Percentiles rank a stretch among this genome's conserved stretches.
These are phyloP conservation scores for Barnettozyma hawaiiensis DNA, from an alignment of 1,139 yeast genomes.

Conservation along the genomic window DNA sequence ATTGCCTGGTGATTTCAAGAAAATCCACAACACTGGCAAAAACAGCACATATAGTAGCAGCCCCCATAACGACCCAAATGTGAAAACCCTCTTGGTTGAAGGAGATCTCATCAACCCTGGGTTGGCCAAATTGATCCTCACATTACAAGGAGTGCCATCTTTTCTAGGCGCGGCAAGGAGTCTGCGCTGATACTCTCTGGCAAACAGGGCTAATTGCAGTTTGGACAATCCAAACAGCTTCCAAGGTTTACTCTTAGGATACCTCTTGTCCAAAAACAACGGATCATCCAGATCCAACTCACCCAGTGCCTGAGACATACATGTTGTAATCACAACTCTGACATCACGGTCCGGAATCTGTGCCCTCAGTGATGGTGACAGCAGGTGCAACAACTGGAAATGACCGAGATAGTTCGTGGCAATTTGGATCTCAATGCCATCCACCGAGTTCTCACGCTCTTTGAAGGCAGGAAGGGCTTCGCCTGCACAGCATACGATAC, in stretches of 20 bases:
- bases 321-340: slow-evolving; percentile 66
- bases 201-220: slow-evolving; percentile 66
- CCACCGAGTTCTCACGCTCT: slow-evolving; percentile 57
- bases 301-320: slow-evolving; percentile 73
- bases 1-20: slow-evolving; percentile 64
- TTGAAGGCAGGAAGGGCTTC: slow-evolving; percentile 66
- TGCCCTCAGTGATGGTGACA: slow-evolving; percentile 74
- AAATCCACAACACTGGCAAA: slow-evolving; percentile 79
- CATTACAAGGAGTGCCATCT: slow-evolving; percentile 63
- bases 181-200: slow-evolving; percentile 66
- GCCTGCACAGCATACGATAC: slow-evolving; percentile 82
- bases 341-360: slow-evolving; percentile 97
- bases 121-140: slow-evolving; percentile 71
- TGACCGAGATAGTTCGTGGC: slow-evolving; percentile 80
- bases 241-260: slow-evolving; percentile 64
- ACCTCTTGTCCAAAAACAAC: slow-evolving; percentile 55
- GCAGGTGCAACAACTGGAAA: slow-evolving; percentile 68
- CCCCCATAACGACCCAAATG: slow-evolving; percentile 74
- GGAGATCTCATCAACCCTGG: slow-evolving; percentile 92
- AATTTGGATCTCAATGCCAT: slow-evolving; percentile 82
- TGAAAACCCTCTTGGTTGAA: slow-evolving; percentile 69
- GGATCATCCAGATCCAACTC: slow-evolving; percentile 61
- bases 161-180: slow-evolving; percentile 37
- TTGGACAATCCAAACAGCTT: slow-evolving; percentile 78
- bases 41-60: slow-evolving; percentile 57